phyloP scores from a whole-genome alignment of 345 rosid species.

The Rubroshorea leprosula region DNA sequence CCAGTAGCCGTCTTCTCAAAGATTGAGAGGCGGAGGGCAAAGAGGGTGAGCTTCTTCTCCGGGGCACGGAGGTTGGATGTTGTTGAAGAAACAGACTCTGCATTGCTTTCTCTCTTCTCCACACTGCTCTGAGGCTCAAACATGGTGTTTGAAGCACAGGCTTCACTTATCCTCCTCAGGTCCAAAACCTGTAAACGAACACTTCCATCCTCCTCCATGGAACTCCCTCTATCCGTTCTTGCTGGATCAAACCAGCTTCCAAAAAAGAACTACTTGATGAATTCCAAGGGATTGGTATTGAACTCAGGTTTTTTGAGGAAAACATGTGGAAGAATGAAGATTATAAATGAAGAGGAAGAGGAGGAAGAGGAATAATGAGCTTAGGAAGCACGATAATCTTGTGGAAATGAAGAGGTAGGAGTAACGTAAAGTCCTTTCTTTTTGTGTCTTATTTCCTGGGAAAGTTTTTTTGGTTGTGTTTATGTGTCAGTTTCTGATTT shows the following conservation, averaged over 20 bases:
- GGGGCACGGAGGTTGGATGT: constrained; percentile 42
- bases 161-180: constrained; percentile 39
- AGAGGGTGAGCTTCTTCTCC: constrained; percentile 78
- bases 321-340: too few relatives aligned
- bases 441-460: constrained; percentile 20
- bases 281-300: too few relatives aligned
- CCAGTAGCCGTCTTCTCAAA: constrained; percentile 82
- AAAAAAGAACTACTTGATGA: too few relatives aligned
- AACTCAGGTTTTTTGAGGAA: too few relatives aligned
- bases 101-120: constrained; percentile 44
- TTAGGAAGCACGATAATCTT: too few relatives aligned
- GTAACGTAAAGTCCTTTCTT: constrained; percentile 31
- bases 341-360: too few relatives aligned
- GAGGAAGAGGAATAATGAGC: too few relatives aligned
- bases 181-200: constrained; percentile 41
- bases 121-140: constrained; percentile 47
- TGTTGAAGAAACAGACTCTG: constrained; percentile 27
- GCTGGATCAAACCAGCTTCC: too few relatives aligned
- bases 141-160: constrained; percentile 42
- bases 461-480: constrained; percentile 6
- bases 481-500: neutral
- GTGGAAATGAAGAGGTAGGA: constrained; percentile 39
- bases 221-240: constrained; percentile 29
- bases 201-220: constrained; percentile 42
- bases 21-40: constrained; percentile 75